phyloP scores from a whole-genome alignment of 345 rosid genomes.

The Populus nigra region DNA sequence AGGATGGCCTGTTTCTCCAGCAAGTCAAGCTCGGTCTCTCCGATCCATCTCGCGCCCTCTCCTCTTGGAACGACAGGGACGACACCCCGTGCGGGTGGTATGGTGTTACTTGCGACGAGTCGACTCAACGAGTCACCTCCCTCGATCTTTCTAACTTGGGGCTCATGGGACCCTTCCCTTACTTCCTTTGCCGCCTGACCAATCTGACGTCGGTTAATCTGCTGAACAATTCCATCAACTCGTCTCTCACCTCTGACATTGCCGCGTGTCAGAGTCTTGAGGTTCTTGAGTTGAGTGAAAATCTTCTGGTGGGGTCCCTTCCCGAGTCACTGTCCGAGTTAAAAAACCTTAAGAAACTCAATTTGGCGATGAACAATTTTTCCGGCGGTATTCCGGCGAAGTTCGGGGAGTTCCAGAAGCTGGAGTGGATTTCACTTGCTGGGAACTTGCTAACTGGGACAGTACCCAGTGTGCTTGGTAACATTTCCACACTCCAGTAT shows the following conservation, averaged over 20 bases:
- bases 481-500: conserved; percentile 52
- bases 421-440: neutral
- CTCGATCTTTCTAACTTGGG: conserved; percentile 47
- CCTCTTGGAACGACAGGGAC: conserved; percentile 68
- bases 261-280: conserved; percentile 47
- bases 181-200: conserved; percentile 69
- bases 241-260: conserved; percentile 52
- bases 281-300: conserved; percentile 40
- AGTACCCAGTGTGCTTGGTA: conserved; percentile 53
- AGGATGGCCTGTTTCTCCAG: conserved; percentile 74
- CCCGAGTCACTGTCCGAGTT: conserved; percentile 56
- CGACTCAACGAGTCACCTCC: conserved; percentile 41
- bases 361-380: conserved; percentile 56
- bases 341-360: conserved; percentile 40
- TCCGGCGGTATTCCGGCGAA: conserved; percentile 50
- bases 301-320: conserved; percentile 49
- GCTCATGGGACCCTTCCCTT: conserved; percentile 76
- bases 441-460: conserved; percentile 40
- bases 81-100: conserved; percentile 68
- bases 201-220: conserved; percentile 47
- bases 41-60: conserved; percentile 52
- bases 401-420: neutral
- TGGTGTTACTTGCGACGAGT: conserved; percentile 59
- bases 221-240: conserved; percentile 51
- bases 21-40: conserved; percentile 54